phyloP scores from a whole-genome alignment of 1,284 basidiomycete genomes.

The Athelia psychrophila region DNA sequence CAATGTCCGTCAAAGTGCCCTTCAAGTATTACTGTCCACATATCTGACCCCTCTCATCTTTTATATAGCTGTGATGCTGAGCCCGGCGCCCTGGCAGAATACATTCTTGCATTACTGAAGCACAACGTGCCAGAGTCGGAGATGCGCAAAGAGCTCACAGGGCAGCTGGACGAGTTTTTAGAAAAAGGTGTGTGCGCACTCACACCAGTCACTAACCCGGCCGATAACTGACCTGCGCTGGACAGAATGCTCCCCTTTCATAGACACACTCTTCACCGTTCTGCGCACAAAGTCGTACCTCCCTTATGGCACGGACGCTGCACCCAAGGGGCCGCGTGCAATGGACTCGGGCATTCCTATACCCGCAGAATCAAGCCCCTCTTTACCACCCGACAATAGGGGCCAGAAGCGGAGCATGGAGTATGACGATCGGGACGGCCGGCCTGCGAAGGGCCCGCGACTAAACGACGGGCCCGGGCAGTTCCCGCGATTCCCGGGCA shows the following conservation, averaged over 20 bases:
- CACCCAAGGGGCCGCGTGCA: constrained; percentile 34
- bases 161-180: constrained; percentile 88
- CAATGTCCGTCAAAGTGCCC: constrained; percentile 57
- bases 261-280: constrained; percentile 81
- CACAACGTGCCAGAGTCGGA: constrained; percentile 85
- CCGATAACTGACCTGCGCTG: constrained; percentile 1
- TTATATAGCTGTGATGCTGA: constrained; percentile 88
- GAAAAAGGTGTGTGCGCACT: constrained; percentile 70
- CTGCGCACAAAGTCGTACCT: constrained; percentile 82
- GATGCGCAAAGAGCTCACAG: constrained; percentile 73
- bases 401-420: constrained; percentile 63
- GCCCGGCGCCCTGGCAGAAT: constrained; percentile 90
- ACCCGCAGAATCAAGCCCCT: constrained; percentile 54
- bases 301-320: constrained; percentile 53
- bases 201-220: background rate
- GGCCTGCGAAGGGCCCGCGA: constrained; percentile 68
- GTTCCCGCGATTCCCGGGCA: constrained; percentile 52
- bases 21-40: constrained; percentile 6
- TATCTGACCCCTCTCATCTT: constrained; percentile 7
- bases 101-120: constrained; percentile 91
- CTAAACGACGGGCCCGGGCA: constrained; percentile 53
- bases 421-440: constrained; percentile 54
- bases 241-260: constrained; percentile 75
- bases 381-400: constrained; percentile 42
- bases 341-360: constrained; percentile 72